phyloP scores from a whole-genome alignment of 2,329 filamentous ascomycete species.

The Monosporascus sp. region DNA sequence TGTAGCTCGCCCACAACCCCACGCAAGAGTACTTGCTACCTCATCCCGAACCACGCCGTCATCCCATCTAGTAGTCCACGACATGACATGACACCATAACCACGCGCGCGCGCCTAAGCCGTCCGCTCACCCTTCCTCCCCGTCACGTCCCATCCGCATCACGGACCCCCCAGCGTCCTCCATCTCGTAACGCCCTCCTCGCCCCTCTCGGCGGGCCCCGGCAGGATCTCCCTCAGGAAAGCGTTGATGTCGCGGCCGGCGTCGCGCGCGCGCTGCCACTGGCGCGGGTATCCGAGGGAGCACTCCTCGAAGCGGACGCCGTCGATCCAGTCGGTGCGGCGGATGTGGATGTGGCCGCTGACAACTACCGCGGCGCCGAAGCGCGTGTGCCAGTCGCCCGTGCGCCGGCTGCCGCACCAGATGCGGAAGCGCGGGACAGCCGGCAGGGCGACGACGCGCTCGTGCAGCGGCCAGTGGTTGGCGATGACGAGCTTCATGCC shows the following conservation, averaged over 20 bases:
- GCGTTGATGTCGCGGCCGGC: slow-evolving; percentile 26
- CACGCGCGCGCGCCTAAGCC: too few relatives aligned
- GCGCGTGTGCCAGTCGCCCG: slow-evolving; percentile 29
- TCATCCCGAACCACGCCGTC: too few relatives aligned
- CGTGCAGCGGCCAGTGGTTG: slow-evolving; percentile 33
- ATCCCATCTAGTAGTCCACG: too few relatives aligned
- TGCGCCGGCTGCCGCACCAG: slow-evolving; percentile 32
- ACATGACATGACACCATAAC: too few relatives aligned
- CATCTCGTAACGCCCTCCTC: not conserved
- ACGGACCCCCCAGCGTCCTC: not conserved
- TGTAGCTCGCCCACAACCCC: too few relatives aligned
- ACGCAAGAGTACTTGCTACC: too few relatives aligned
- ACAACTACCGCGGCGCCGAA: slow-evolving; percentile 31
- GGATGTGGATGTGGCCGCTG: slow-evolving; percentile 31
- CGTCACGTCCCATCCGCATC: not conserved
- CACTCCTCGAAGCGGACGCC: slow-evolving; percentile 33
- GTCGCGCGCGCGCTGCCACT: slow-evolving; percentile 27
- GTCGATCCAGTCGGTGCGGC: slow-evolving; percentile 33
- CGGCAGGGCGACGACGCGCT: slow-evolving; percentile 30
- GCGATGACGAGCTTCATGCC: slow-evolving; percentile 24
- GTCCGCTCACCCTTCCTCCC: too few relatives aligned
- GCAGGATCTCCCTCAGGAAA: slow-evolving; percentile 30
- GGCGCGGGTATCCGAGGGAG: slow-evolving; percentile 31
- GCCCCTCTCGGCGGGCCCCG: slow-evolving; percentile 14
- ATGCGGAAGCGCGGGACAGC: slow-evolving; percentile 30